Evolutionary conservation across 768 basidiomycete genomes (phyloP), one percentile per base, ranked within the genome.

Genomic region (Leccinum barrowsii): DNA sequence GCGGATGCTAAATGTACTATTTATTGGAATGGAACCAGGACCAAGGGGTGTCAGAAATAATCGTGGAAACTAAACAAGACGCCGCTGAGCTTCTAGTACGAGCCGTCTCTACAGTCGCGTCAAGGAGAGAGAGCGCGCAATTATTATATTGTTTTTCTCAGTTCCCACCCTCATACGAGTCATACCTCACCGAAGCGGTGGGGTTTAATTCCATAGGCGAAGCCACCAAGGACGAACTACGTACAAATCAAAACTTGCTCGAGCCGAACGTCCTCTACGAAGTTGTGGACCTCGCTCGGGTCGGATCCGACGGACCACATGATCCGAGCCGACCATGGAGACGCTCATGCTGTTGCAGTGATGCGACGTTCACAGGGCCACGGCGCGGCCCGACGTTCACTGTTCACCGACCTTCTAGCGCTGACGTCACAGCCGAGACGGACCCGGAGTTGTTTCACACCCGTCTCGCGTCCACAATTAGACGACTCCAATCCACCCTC

Each of bases 11-110:
- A 30, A 17, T 28, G 28, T 28, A 28, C 17, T 50, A 50, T 50
- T 50, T 21, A 15, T 35, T 58, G 56, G 55, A 49, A 52, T 49
- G 44, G 58, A 49, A 22, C 37, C 54, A 60, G 63, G 55, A 61
- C 57, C 58, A 59, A 57, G 64, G 59, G 58, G 60, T 62, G 44
- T 46, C 19, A 46, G 19, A 46, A 46, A 46, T 40, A 40, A 40
- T 42, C 40, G 40, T 42, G 40, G 40, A 42, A 42, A 42, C n/a
- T 42, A 4, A 37, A n/a, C 1, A n/a, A n/a, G 17, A 0, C n/a
- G 40, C 40, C 40, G 40, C n/a, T n/a, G 40, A 7, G 40, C 26
- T 26, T 26, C 26, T 26, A 24, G 22, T 24, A 26, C 26, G 26
- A 28, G 26, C 26, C 24, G 26, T 28, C 26, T 28, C 26, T 28